These are phyloP conservation scores for Nephelium lappaceum DNA, from an alignment of 345 rosid species.

Conservation along the genomic window DNA sequence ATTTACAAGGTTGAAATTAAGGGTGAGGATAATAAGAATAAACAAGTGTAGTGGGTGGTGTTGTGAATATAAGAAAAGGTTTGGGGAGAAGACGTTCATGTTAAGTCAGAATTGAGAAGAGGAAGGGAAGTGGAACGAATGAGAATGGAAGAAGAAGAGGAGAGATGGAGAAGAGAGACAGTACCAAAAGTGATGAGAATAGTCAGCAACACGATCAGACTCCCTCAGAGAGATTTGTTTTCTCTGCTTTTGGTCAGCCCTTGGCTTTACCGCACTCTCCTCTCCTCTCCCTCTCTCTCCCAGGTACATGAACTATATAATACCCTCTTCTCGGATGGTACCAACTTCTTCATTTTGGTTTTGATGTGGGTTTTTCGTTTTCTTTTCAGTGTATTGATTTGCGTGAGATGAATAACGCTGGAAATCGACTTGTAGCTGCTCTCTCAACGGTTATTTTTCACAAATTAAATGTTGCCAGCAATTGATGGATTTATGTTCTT, in stretches of 20 bases:
- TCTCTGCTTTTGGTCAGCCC: slow-evolving; percentile 78
- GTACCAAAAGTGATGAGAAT: slow-evolving; percentile 70
- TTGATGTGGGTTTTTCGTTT: too few relatives aligned
- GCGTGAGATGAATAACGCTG: slow-evolving; percentile 77
- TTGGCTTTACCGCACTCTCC: slow-evolving; percentile 65
- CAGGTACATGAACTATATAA: slow-evolving; percentile 38
- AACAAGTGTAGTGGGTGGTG: too few relatives aligned
- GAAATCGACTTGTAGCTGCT: slow-evolving; percentile 72
- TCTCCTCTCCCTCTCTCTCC: slow-evolving; percentile 67
- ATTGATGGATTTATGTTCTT: background rate
- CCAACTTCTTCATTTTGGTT: background rate
- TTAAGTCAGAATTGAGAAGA: background rate
- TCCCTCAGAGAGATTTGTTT: slow-evolving; percentile 63
- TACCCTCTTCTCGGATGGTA: slow-evolving; percentile 12
- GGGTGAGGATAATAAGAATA: too few relatives aligned
- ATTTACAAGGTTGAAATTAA: too few relatives aligned
- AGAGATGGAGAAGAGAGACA: slow-evolving; percentile 70
- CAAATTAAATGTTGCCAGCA: background rate
- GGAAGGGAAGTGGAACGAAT: background rate
- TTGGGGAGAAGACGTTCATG: too few relatives aligned
- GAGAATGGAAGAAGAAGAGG: slow-evolving; percentile 27
- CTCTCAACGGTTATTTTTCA: slow-evolving; percentile 63
- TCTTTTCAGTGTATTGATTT: slow-evolving; percentile 63
- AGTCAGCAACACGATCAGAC: slow-evolving; percentile 52
- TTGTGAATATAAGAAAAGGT: too few relatives aligned